Conservation (phyloP, 257 asterid species). For the Solanum microdontum region DNA sequence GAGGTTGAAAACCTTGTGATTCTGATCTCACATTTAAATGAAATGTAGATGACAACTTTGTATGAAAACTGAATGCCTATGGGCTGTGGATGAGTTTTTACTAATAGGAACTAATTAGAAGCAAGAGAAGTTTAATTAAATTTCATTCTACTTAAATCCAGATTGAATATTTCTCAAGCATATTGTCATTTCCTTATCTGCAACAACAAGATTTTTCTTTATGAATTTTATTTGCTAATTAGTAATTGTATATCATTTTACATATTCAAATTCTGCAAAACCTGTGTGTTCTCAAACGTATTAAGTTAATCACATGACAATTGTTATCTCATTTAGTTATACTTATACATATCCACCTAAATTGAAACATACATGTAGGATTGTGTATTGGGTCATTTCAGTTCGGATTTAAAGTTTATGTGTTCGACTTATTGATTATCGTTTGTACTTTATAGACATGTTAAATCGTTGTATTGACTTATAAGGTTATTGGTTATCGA, state of each 20-base stretch:
- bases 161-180: background rate
- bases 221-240: background rate
- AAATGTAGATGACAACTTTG: background rate
- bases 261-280: background rate
- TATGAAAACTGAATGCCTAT: background rate
- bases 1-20: background rate
- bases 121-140: background rate
- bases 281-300: background rate
- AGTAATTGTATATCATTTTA: too few species aligned
- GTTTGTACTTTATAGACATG: too few species aligned
- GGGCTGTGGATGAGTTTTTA: background rate
- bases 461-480: too few species aligned
- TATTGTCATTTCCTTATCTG: background rate
- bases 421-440: too few species aligned
- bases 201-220: background rate
- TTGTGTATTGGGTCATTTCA: too few species aligned
- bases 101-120: background rate
- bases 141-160: background rate
- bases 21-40: too few species aligned
- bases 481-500: too few species aligned
- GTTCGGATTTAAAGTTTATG: too few species aligned
- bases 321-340: background rate
- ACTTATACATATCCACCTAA: too few species aligned
- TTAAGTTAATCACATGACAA: background rate
- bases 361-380: too few species aligned